Conservation (phyloP, 768 basidiomycete genomes). For the Mycena amicta region DNA sequence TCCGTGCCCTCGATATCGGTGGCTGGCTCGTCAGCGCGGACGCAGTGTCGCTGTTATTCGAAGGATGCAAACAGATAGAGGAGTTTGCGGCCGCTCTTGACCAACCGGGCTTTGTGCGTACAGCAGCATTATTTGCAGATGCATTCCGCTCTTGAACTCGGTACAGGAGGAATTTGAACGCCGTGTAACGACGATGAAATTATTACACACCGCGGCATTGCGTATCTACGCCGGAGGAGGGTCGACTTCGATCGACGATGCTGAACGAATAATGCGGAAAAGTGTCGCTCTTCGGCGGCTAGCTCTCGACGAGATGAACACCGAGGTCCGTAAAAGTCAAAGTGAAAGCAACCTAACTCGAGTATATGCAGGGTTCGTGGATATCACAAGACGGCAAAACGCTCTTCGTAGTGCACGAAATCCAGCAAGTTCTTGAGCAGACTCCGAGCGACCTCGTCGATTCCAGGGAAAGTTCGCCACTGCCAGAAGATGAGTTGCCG, state of each 20-base stretch:
- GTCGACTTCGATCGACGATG: constrained; percentile 25
- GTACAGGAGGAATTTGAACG: constrained; percentile 31
- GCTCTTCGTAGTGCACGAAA: background rate
- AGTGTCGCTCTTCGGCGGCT: constrained; percentile 34
- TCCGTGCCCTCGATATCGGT: constrained; percentile 37
- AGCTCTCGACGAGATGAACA: constrained; percentile 32
- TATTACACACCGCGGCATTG: constrained; percentile 37
- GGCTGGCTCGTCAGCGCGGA: constrained; percentile 34
- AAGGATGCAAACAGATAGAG: constrained; percentile 37
- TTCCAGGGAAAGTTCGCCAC: background rate
- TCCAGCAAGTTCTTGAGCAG: background rate
- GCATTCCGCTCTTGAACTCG: background rate
- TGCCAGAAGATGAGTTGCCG: background rate
- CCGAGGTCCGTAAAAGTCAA: constrained; percentile 40
- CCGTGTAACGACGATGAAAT: constrained; percentile 19
- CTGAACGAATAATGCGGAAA: constrained; percentile 26
- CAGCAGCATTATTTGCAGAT: background rate
- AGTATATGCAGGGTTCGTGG: background rate
- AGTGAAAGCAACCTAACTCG: too few relatives aligned
- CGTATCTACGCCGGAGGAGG: constrained; percentile 35
- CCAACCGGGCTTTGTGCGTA: constrained; percentile 15
- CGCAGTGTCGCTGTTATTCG: constrained; percentile 32
- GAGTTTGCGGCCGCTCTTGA: constrained; percentile 36
- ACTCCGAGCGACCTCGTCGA: background rate
- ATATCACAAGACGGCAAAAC: background rate